Evolutionary conservation across 1,139 yeast species (phyloP).

Genomic region (Suhomyces chickasaworum): DNA sequence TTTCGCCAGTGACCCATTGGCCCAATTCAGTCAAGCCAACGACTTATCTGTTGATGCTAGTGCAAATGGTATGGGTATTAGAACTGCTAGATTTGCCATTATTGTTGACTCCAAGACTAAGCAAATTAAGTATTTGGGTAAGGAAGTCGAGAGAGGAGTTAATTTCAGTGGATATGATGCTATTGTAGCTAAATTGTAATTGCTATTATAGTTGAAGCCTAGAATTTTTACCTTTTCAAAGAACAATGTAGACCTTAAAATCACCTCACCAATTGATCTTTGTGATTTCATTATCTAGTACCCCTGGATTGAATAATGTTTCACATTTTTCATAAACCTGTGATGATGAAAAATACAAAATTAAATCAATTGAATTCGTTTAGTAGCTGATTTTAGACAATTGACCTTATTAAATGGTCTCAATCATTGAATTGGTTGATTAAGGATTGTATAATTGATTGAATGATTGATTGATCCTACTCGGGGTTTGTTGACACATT

Average conservation of each 20-base stretch:
- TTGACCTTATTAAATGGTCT: background rate
- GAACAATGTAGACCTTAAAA: too few relatives aligned
- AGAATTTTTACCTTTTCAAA: too few relatives aligned
- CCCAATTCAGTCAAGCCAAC: constrained; percentile 24
- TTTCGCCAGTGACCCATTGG: constrained; percentile 32
- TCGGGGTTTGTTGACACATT: too few relatives aligned
- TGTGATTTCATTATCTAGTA: too few relatives aligned
- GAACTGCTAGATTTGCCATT: constrained; percentile 74
- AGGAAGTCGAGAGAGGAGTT: constrained; percentile 33
- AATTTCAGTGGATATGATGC: constrained; percentile 30
- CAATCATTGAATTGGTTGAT: background rate
- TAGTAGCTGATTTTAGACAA: too few relatives aligned
- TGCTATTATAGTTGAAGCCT: background rate
- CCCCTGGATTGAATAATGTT: too few relatives aligned
- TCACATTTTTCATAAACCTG: too few relatives aligned
- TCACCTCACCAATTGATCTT: too few relatives aligned
- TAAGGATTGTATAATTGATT: background rate
- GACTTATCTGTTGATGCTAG: constrained; percentile 28
- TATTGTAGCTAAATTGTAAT: constrained; percentile 15
- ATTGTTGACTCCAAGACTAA: constrained; percentile 49
- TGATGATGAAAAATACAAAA: too few relatives aligned
- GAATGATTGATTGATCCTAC: background rate
- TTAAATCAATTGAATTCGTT: too few relatives aligned
- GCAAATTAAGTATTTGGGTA: constrained; percentile 23
- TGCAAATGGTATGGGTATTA: constrained; percentile 55